phyloP scores from a whole-genome alignment of 2,329 filamentous ascomycete genomes.

The Leptoxyphium fumago region DNA sequence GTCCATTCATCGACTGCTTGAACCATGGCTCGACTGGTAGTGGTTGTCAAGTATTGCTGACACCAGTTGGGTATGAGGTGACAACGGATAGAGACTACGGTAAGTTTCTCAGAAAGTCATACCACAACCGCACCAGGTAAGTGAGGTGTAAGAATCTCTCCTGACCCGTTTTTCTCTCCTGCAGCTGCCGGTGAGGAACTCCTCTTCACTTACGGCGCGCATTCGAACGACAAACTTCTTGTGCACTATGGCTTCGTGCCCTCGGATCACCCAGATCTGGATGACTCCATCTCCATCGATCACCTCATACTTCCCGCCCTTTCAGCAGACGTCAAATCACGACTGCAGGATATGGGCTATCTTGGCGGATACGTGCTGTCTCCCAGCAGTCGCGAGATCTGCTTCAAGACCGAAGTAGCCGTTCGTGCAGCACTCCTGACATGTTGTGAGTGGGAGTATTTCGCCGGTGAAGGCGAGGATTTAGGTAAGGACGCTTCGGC shows the following conservation, averaged over 20 bases:
- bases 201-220: constrained; percentile 53
- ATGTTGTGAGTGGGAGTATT: constrained; percentile 24
- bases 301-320: constrained; percentile 26
- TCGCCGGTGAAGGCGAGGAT: constrained; percentile 21
- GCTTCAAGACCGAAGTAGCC: constrained; percentile 32
- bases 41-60: constrained; percentile 39
- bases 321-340: constrained; percentile 14
- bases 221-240: constrained; percentile 58
- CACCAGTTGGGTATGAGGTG: constrained; percentile 39
- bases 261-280: constrained; percentile 13
- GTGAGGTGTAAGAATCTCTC: not conserved
- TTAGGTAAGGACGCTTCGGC: constrained; percentile 14
- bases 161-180: not conserved
- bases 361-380: constrained; percentile 22
- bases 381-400: constrained; percentile 19
- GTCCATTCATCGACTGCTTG: constrained; percentile 60
- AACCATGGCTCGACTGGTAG: constrained; percentile 35
- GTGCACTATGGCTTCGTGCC: constrained; percentile 47
- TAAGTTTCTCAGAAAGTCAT: constrained; percentile 10
- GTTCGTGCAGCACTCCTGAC: constrained; percentile 23
- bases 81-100: constrained; percentile 36
- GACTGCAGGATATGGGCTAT: constrained; percentile 29
- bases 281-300: constrained; percentile 29
- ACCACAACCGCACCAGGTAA: not conserved
- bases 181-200: constrained; percentile 46